Percentiles rank a stretch among this genome's conserved stretches.
Conservation (phyloP, 2,329 filamentous ascomycete species). For the Davidsoniella eucalypti region DNA sequence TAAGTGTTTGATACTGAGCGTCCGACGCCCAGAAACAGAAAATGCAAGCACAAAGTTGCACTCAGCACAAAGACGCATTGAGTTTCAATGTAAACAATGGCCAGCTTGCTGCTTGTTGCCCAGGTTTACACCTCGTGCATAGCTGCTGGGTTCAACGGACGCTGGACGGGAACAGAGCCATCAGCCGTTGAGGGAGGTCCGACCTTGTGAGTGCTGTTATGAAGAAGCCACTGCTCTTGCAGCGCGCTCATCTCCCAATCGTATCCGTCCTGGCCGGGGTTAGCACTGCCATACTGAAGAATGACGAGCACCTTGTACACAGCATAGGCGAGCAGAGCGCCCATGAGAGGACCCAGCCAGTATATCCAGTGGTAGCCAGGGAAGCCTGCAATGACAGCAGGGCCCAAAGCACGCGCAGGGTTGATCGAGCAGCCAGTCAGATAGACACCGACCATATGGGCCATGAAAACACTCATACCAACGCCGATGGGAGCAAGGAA, state of each 20-base stretch:
- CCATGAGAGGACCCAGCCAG: slow-evolving; percentile 36
- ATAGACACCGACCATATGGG: slow-evolving; percentile 28
- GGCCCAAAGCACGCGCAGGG: slow-evolving; percentile 34
- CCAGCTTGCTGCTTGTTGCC: neutral
- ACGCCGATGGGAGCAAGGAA: slow-evolving; percentile 57
- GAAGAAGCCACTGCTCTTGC: slow-evolving; percentile 10
- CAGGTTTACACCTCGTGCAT: slow-evolving; percentile 9
- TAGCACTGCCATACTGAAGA: slow-evolving; percentile 34
- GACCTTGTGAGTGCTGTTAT: slow-evolving; percentile 6
- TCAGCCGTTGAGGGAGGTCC: slow-evolving; percentile 11
- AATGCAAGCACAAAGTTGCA: no score
- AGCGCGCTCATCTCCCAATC: slow-evolving; percentile 17
- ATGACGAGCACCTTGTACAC: slow-evolving; percentile 35
- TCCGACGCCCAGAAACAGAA: no score
- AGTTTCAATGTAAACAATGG: no score
- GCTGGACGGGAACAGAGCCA: slow-evolving; percentile 3
- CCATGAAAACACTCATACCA: slow-evolving; percentile 52
- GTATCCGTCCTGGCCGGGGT: slow-evolving; percentile 31
- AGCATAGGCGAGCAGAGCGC: slow-evolving; percentile 29
- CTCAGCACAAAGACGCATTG: no score
- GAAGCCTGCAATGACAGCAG: slow-evolving; percentile 28
- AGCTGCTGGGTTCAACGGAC: slow-evolving; percentile 1
- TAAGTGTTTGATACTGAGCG: no score
- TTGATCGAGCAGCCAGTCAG: slow-evolving; percentile 34
- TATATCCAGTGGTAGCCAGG: slow-evolving; percentile 36